Evolutionary conservation across 441 rosid genomes (phyloP).

Genomic region (Sinapis alba): DNA sequence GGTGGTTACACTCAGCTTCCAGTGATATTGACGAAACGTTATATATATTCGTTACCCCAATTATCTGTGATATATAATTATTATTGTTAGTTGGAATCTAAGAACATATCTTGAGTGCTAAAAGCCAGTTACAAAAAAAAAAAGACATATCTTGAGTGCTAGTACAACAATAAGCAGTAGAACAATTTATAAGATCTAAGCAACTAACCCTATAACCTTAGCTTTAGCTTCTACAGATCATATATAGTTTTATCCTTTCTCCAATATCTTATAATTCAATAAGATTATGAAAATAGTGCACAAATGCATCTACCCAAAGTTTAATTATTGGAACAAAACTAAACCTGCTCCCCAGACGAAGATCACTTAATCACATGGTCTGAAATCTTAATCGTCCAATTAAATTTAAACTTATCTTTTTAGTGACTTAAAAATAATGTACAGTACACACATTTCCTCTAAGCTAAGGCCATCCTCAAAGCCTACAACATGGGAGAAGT

Average conservation of each 20-base stretch:
- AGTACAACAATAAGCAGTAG: constrained; percentile 10
- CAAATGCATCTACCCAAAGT: constrained; percentile 1
- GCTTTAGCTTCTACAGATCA: neutral
- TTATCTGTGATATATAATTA: neutral
- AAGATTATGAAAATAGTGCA: constrained; percentile 15
- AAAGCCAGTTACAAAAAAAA: too few relatives aligned
- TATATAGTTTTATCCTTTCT: neutral
- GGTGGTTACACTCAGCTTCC: neutral
- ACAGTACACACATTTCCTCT: constrained; percentile 27
- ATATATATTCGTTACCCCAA: neutral
- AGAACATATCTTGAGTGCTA: constrained; percentile 8
- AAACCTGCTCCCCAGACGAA: constrained; percentile 31
- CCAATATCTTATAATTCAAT: neutral
- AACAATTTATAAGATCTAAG: constrained; percentile 21
- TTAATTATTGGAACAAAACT: constrained; percentile 33
- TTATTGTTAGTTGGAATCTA: constrained; percentile 27
- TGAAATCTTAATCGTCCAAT: constrained; percentile 36
- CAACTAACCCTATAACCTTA: constrained; percentile 33
- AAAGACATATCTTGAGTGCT: constrained; percentile 1
- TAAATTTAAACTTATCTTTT: constrained; percentile 1
- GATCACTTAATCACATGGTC: constrained; percentile 40
- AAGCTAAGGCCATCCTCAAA: constrained; percentile 21
- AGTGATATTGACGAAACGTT: neutral
- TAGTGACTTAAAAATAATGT: constrained; percentile 2
- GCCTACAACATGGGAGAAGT: constrained; percentile 42